phyloP scores from a whole-genome alignment of 192 early-diverging fungal genomes.

The Coemansia sp. region DNA sequence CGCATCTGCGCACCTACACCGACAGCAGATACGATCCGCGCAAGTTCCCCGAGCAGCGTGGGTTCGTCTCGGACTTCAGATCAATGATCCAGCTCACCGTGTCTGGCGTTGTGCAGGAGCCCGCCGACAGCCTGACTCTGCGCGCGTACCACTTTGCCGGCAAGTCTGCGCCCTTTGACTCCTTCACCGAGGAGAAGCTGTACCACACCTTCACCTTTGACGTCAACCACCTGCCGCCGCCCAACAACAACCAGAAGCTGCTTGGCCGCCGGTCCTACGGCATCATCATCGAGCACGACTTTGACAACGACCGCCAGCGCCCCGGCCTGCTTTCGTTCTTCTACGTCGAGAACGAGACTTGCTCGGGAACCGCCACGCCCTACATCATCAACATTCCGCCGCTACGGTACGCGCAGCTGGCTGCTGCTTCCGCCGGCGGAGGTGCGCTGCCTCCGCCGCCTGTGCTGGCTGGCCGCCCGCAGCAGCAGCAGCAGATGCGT shows the following conservation, averaged over 20 bases:
- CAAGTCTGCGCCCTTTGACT: slow-evolving; percentile 58
- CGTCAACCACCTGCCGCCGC: slow-evolving; percentile 56
- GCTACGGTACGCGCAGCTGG: slow-evolving; percentile 43
- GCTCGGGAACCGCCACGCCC: slow-evolving; percentile 40
- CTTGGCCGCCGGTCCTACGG: slow-evolving; percentile 62
- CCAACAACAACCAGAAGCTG: slow-evolving; percentile 56
- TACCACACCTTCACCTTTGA: slow-evolving; percentile 68
- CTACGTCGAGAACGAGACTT: slow-evolving; percentile 52
- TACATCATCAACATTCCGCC: slow-evolving; percentile 53
- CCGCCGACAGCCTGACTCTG: slow-evolving; percentile 64
- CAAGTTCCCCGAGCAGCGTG: slow-evolving; percentile 52
- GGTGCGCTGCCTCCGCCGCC: slow-evolving; percentile 1
- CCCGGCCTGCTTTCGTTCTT: slow-evolving; percentile 50
- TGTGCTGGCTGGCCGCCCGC: neutral
- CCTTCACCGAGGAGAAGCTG: slow-evolving; percentile 70
- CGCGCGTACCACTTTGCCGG: slow-evolving; percentile 61
- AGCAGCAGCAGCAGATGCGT: slow-evolving; percentile 19
- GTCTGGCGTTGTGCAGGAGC: slow-evolving; percentile 75
- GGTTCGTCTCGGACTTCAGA: slow-evolving; percentile 61
- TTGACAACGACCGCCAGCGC: slow-evolving; percentile 46
- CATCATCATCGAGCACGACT: slow-evolving; percentile 48
- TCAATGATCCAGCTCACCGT: slow-evolving; percentile 82
- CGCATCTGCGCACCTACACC: slow-evolving; percentile 59
- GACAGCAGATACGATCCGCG: slow-evolving; percentile 43
- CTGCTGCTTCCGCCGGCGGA: neutral